Conservation (phyloP, 2,329 filamentous ascomycete genomes). For the Zymoseptoria brevis region DNA sequence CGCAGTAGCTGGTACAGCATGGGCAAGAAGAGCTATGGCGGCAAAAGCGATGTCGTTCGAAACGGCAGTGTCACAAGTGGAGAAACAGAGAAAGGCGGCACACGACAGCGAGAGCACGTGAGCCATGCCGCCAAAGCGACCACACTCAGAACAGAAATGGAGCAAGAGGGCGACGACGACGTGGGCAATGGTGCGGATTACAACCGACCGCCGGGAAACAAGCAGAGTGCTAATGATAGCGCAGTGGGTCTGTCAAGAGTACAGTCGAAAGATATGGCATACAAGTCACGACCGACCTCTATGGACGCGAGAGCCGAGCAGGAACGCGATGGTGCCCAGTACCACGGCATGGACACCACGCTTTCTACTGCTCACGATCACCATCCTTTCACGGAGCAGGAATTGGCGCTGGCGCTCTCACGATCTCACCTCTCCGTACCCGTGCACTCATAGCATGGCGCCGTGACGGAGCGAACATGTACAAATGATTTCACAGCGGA, state of each 20-base stretch:
- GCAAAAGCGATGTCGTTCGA: conserved; percentile 11
- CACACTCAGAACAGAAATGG: conserved; percentile 29
- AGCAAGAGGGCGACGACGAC: conserved; percentile 40
- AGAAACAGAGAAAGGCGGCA: conserved; percentile 14
- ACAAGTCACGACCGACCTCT: conserved; percentile 16
- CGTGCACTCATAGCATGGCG: conserved; percentile 2
- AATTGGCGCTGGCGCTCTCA: conserved; percentile 38
- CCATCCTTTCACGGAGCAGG: conserved; percentile 37
- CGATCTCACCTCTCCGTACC: conserved; percentile 33
- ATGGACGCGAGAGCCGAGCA: conserved; percentile 15
- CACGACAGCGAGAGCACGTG: conserved; percentile 12
- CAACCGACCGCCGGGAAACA: not conserved
- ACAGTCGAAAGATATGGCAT: conserved; percentile 22
- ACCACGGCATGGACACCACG: conserved; percentile 19
- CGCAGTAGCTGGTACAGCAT: conserved; percentile 25
- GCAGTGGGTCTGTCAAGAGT: conserved; percentile 30
- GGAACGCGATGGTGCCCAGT: not conserved
- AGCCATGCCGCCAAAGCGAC: conserved; percentile 18
- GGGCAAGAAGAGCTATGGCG: conserved; percentile 18
- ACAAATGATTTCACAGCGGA: not conserved
- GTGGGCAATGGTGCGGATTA: conserved; percentile 37
- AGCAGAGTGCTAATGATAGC: conserved; percentile 2
- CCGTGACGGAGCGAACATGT: not conserved
- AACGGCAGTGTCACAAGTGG: conserved; percentile 17
- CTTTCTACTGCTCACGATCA: conserved; percentile 27